A percentile compares a stretch with the other conserved stretches of the same genome.
Evolutionary conservation across 345 rosid genomes (phyloP).

Genomic region (Kernera saxatilis): DNA sequence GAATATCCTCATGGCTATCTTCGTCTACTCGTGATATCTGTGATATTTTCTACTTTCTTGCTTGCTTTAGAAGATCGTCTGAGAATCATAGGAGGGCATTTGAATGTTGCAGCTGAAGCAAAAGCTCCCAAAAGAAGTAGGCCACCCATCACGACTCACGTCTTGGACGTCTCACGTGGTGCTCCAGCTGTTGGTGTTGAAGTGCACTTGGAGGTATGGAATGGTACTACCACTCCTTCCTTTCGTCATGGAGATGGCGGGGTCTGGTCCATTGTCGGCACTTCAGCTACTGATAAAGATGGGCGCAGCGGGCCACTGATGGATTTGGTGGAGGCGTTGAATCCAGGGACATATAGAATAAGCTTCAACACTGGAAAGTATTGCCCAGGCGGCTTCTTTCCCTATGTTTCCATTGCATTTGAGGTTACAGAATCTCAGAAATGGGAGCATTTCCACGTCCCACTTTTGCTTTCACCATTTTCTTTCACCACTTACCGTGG

Average conservation of each 20-base stretch:
- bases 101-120: constrained; percentile 43
- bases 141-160: constrained; percentile 91
- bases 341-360: constrained; percentile 75
- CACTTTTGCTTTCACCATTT: constrained; percentile 81
- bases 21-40: not conserved
- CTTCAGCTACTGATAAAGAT: constrained; percentile 68
- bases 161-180: constrained; percentile 81
- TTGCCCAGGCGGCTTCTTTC: constrained; percentile 72
- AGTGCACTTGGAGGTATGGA: constrained; percentile 70
- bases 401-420: constrained; percentile 70
- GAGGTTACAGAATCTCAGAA: constrained; percentile 65
- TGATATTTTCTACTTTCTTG: not conserved
- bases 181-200: constrained; percentile 78
- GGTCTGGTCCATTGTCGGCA: constrained; percentile 57
- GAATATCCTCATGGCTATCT: not conserved
- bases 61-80: constrained; percentile 58
- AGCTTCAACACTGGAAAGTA: constrained; percentile 81
- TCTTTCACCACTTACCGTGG: constrained; percentile 87
- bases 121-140: constrained; percentile 47
- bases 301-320: constrained; percentile 82
- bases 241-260: constrained; percentile 35
- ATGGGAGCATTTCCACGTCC: constrained; percentile 84
- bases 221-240: constrained; percentile 38
- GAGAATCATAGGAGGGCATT: constrained; percentile 67
- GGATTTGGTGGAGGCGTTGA: constrained; percentile 52